Conservation (phyloP, 2,329 filamentous ascomycete genomes). For the Stenocarpella maydis region DNA sequence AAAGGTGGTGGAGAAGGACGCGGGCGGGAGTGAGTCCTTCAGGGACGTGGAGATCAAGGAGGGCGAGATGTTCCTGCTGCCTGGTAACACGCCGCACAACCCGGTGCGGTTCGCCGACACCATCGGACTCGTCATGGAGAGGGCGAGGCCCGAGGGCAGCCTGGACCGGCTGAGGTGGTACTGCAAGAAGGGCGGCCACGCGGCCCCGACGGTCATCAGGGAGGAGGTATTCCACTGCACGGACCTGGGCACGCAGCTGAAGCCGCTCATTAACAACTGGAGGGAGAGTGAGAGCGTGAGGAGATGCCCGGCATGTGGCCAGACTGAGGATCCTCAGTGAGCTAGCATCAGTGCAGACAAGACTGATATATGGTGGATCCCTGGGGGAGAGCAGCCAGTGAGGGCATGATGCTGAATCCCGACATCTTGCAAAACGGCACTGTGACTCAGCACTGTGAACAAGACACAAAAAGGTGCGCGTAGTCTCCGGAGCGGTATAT, state of each 20-base stretch:
- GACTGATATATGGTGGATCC: background rate
- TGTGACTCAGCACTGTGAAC: background rate
- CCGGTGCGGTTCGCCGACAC: constrained; percentile 38
- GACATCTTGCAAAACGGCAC: background rate
- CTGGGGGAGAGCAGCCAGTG: background rate
- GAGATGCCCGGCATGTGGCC: constrained; percentile 33
- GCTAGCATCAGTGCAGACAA: too few relatives aligned
- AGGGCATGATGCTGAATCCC: background rate
- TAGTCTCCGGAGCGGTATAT: background rate
- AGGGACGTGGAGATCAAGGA: constrained; percentile 36
- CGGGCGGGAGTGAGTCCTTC: constrained; percentile 29
- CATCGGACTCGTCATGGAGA: constrained; percentile 38
- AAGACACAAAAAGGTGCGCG: background rate
- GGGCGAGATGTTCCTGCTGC: constrained; percentile 37
- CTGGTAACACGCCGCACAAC: constrained; percentile 38
- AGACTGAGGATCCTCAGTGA: constrained; percentile 34
- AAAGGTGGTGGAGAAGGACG: constrained; percentile 35
- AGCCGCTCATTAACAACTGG: constrained; percentile 38
- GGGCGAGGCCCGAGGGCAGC: constrained; percentile 36
- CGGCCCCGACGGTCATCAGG: constrained; percentile 35
- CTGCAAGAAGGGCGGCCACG: constrained; percentile 38
- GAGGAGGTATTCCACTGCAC: constrained; percentile 38
- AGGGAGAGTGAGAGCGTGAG: constrained; percentile 36
- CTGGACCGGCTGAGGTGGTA: constrained; percentile 38
- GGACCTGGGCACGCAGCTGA: constrained; percentile 38